phyloP scores from a whole-genome alignment of 2,329 filamentous ascomycete genomes.

The Trichophyton mentagrophytes region DNA sequence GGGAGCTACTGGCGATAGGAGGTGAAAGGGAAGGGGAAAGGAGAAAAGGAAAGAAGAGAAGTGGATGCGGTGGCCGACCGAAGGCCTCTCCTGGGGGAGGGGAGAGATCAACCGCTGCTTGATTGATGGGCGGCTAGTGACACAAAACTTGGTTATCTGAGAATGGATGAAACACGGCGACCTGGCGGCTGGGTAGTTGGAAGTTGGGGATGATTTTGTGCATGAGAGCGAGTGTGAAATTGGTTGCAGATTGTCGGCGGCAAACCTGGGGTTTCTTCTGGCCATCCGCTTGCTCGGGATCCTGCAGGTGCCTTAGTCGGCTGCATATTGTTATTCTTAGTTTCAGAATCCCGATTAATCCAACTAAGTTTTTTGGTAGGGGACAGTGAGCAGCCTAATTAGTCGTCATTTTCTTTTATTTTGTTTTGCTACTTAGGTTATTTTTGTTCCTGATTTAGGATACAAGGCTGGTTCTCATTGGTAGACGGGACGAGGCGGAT shows the following conservation, averaged over 20 bases:
- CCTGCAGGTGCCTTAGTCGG: not conserved
- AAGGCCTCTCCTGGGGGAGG: not conserved
- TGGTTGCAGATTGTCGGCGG: slow-evolving; percentile 1
- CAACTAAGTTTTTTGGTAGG: not conserved
- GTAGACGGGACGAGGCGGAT: not conserved
- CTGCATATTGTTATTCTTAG: slow-evolving; percentile 4
- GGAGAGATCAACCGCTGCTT: not conserved
- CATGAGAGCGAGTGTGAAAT: not conserved
- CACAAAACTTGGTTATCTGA: not conserved
- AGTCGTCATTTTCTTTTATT: not conserved
- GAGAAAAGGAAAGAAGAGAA: not conserved
- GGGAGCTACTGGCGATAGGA: not conserved
- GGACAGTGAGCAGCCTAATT: not conserved
- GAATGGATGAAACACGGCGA: slow-evolving; percentile 1
- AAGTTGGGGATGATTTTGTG: not conserved
- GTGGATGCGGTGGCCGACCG: not conserved
- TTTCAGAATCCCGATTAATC: not conserved
- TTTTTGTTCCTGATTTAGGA: not conserved
- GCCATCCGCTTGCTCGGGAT: not conserved
- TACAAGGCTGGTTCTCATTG: not conserved
- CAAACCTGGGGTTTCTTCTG: not conserved
- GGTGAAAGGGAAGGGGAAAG: not conserved
- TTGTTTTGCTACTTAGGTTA: not conserved
- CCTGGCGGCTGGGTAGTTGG: not conserved
- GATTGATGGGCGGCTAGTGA: not conserved